Conservation (phyloP, 139 green algal genomes). For the Eudorina sp. region DNA sequence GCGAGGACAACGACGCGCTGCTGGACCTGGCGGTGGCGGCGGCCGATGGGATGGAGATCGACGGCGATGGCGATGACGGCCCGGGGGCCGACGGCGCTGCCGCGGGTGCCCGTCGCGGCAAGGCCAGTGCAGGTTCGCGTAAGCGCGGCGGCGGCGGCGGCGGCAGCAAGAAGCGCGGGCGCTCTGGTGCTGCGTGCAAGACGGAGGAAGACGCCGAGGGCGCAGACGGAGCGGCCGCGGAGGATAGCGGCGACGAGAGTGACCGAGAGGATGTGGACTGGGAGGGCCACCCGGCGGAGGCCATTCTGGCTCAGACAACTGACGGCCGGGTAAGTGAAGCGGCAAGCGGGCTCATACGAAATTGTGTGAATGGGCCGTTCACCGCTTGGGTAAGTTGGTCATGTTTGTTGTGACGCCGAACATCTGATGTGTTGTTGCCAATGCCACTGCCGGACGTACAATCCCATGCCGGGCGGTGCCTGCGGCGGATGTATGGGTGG, state of each 20-base stretch:
- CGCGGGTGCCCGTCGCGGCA: background rate
- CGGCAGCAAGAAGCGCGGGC: background rate
- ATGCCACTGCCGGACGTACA: no score
- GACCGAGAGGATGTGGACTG: conserved; percentile 47
- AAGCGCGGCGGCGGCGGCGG: background rate
- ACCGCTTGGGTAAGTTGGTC: no score
- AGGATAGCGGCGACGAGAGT: conserved; percentile 4
- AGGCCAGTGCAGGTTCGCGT: background rate
- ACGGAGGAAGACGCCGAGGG: background rate
- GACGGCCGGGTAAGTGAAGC: conserved; percentile 9
- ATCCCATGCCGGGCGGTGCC: no score
- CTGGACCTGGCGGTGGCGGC: background rate
- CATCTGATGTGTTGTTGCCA: no score
- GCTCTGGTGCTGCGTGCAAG: no score
- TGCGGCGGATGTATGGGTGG: no score
- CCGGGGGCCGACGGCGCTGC: background rate
- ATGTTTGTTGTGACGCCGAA: no score
- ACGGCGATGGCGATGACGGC: conserved; percentile 1
- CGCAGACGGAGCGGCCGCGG: background rate
- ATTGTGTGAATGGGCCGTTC: no score
- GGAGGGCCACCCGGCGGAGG: conserved; percentile 40
- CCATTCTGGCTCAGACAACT: conserved; percentile 26
- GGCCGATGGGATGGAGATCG: conserved; percentile 32
- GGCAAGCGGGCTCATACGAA: no score
- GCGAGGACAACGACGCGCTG: background rate